These are phyloP conservation scores for Cyanidiococcus yangmingshanensis DNA, from an alignment of 23 red algal species.

Conservation along the genomic window DNA sequence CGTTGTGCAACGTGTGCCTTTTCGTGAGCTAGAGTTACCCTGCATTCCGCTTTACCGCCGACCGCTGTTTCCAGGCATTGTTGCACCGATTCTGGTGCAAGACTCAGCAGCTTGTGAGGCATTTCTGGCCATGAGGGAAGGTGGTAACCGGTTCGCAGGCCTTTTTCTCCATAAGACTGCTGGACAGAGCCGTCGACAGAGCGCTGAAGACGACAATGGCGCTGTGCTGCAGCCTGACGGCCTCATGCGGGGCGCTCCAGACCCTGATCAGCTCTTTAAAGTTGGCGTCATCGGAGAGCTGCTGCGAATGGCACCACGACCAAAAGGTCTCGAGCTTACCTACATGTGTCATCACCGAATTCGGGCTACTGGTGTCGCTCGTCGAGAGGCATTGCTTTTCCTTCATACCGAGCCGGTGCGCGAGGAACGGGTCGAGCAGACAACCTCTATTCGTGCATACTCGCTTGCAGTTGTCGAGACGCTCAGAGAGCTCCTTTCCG, in stretches of 20 bases:
- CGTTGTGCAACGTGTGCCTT: slow-evolving; percentile 7
- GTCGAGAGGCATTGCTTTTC: slow-evolving; percentile 48
- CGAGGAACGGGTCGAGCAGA: slow-evolving; percentile 55
- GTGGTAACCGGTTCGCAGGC: slow-evolving; percentile 63
- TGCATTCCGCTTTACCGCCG: slow-evolving; percentile 60
- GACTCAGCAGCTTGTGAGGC: slow-evolving; percentile 67
- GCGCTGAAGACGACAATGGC: background rate
- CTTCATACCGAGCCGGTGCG: slow-evolving; percentile 59
- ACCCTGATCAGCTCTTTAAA: slow-evolving; percentile 51
- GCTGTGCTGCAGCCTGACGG: slow-evolving; percentile 26
- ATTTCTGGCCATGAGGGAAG: slow-evolving; percentile 50
- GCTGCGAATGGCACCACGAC: slow-evolving; percentile 57
- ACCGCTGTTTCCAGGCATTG: slow-evolving; percentile 75
- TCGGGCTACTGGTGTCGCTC: slow-evolving; percentile 39
- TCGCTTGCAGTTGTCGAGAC: slow-evolving; percentile 78
- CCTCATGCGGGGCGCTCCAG: slow-evolving; percentile 27
- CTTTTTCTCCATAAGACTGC: slow-evolving; percentile 77
- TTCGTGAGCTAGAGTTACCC: slow-evolving; percentile 27
- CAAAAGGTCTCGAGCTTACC: slow-evolving; percentile 87
- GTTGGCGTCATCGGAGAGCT: slow-evolving; percentile 88
- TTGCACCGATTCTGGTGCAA: slow-evolving; percentile 69
- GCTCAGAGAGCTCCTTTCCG: slow-evolving; percentile 63
- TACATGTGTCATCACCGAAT: slow-evolving; percentile 93
- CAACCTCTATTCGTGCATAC: slow-evolving; percentile 62
- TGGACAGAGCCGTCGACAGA: slow-evolving; percentile 24